These are phyloP conservation scores for Lactarius trivialis DNA, from an alignment of 768 basidiomycete species.

Conservation along the genomic window DNA sequence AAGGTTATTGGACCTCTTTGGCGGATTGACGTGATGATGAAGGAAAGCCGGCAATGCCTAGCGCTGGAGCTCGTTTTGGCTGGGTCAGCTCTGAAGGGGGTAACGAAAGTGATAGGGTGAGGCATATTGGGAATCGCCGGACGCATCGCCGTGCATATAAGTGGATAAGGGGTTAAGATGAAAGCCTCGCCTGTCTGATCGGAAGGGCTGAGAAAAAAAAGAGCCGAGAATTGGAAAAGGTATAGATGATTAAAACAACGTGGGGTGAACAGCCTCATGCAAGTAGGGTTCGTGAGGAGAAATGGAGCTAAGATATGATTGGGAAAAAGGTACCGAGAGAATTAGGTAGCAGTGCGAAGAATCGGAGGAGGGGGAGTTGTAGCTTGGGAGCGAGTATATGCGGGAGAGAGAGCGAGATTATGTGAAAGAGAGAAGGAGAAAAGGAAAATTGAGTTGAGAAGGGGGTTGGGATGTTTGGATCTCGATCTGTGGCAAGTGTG, in stretches of 20 bases:
- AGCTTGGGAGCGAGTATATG: neutral
- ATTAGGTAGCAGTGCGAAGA: neutral
- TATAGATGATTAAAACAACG: conserved; percentile 24
- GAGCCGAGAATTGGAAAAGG: conserved; percentile 24
- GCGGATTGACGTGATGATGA: conserved; percentile 20
- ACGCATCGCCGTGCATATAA: conserved; percentile 21
- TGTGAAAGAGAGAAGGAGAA: neutral
- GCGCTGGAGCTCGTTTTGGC: conserved; percentile 18
- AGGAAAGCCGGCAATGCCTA: conserved; percentile 13
- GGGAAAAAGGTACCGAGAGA: neutral
- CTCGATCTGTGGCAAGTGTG: conserved; percentile 18
- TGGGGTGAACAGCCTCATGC: conserved; percentile 21
- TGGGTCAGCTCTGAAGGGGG: conserved; percentile 17
- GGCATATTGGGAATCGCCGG: conserved; percentile 15
- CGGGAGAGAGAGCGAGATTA: neutral
- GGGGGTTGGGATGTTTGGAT: neutral
- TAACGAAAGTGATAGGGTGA: conserved; percentile 13
- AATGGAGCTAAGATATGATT: neutral
- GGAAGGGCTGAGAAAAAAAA: conserved; percentile 23
- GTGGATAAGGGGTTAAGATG: conserved; percentile 23
- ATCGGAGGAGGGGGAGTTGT: neutral
- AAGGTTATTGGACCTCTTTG: conserved; percentile 11
- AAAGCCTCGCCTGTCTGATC: conserved; percentile 23
- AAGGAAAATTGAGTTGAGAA: neutral
- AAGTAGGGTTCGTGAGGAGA: conserved; percentile 8